Conservation (phyloP, 441 rosid species). For the Cnidoscolus chayamansa region DNA sequence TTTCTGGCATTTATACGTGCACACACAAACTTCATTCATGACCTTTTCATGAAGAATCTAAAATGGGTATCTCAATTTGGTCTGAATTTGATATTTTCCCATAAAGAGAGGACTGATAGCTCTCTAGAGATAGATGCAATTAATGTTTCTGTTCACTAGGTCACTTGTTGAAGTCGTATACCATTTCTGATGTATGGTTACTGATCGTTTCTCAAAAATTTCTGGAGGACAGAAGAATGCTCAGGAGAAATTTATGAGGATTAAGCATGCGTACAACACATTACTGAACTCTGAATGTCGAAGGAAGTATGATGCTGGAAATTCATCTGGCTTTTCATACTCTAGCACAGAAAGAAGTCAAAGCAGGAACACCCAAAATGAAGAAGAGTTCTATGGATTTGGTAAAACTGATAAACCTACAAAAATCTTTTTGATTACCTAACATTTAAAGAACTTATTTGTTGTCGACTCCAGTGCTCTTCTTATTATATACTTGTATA, state of each 20-base stretch:
- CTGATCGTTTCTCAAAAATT: slow-evolving; percentile 13
- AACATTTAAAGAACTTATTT: not conserved
- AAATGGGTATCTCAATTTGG: slow-evolving; percentile 3
- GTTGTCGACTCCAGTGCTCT: not conserved
- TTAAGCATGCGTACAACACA: slow-evolving; percentile 85
- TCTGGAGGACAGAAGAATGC: slow-evolving; percentile 64
- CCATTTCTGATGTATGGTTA: not conserved
- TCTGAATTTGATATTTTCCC: not conserved
- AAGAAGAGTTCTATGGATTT: slow-evolving; percentile 89
- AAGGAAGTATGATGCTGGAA: slow-evolving; percentile 49
- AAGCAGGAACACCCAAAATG: slow-evolving; percentile 35
- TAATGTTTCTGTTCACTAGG: not conserved
- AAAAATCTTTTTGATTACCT: not conserved
- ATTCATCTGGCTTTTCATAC: slow-evolving; percentile 60
- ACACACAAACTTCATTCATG: not conserved
- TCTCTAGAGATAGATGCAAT: not conserved
- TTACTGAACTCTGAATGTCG: slow-evolving; percentile 69
- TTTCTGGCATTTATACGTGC: not conserved
- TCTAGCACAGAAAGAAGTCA: slow-evolving; percentile 44
- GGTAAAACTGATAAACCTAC: slow-evolving; percentile 45
- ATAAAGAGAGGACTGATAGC: too few species aligned
- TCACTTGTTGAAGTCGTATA: not conserved
- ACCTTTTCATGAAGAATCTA: slow-evolving; percentile 1
- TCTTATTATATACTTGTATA: not conserved
- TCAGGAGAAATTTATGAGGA: slow-evolving; percentile 86